Evolutionary conservation across 225 moss, liverwort and hornwort genomes (phyloP).

Genomic region (Thuidium tamariscinum): DNA sequence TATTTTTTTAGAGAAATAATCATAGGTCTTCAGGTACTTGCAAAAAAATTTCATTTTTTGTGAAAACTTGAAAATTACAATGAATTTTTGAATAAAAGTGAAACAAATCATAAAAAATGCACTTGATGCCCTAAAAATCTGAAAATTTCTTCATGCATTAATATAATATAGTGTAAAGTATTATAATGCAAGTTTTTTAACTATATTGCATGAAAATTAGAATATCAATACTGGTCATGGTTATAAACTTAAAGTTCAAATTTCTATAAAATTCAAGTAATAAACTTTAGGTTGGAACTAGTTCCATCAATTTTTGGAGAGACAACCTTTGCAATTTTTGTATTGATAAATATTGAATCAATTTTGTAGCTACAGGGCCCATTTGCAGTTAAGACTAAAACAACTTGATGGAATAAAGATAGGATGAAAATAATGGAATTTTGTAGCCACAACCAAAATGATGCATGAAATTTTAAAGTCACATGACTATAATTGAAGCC

Average conservation of each 20-base stretch:
- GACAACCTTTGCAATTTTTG: too few relatives aligned
- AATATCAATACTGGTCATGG: neutral
- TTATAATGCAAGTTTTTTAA: neutral
- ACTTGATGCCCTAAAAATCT: neutral
- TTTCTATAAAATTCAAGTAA: neutral
- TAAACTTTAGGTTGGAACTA: neutral
- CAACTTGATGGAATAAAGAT: neutral
- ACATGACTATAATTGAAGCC: neutral
- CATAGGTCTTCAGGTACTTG: neutral
- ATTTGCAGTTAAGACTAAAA: neutral
- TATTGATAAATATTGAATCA: neutral
- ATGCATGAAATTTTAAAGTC: neutral
- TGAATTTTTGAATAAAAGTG: neutral
- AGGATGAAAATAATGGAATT: neutral
- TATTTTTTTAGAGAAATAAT: rapidly evolving
- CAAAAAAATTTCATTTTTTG: neutral
- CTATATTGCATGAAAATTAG: rapidly evolving
- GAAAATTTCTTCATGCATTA: neutral
- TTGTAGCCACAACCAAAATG: too few relatives aligned
- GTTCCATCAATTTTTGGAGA: neutral
- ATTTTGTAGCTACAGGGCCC: rapidly evolving
- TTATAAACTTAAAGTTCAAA: neutral
- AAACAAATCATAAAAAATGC: neutral
- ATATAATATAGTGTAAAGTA: neutral
- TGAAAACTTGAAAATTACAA: rapidly evolving